Evolutionary conservation across 768 basidiomycete species (phyloP), one percentile per base, ranked within the genome.

Genomic region (Crassisporium funariophilum): DNA sequence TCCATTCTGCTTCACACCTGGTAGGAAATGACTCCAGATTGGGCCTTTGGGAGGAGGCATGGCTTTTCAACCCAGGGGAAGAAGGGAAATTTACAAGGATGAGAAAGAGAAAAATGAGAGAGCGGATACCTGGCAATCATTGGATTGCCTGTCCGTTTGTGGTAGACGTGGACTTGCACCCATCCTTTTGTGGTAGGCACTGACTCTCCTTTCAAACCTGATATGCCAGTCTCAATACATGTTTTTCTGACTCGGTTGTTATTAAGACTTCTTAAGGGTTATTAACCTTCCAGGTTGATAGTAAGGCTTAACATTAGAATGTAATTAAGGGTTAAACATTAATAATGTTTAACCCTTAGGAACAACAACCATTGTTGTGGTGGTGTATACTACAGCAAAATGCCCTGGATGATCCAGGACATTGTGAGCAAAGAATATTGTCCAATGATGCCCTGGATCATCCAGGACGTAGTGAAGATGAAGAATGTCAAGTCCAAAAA

Each of bases 11-110:
- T 60, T 59, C 21, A 43, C 44, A 13, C 58, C 59, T 22, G 49
- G 15, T 4, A 56, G 35, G 36, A 61, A 61, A 44, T 50, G 46
- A 7, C 53, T 27, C 56, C 59, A 61, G 11, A 61, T 21, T 24
- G 48, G 47, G 40, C 53, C 49, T 48, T 54, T 55, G 15, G 23
- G n/a, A 27, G 57, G 53, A 34, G 58, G 58, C 58, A 58, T 59
- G 35, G 21, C 20, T 41, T 7, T 7, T n/a, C n/a, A n/a, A n/a
- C n/a, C n/a, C n/a, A n/a, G n/a, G n/a, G n/a, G n/a, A n/a, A n/a
- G n/a, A n/a, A n/a, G n/a, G n/a, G n/a, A n/a, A n/a, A n/a, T n/a
- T n/a, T n/a, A n/a, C n/a, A n/a, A n/a, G n/a, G n/a, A n/a, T n/a
- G n/a, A n/a, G n/a, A n/a, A n/a, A n/a, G n/a, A n/a, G n/a, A n/a